These are phyloP conservation scores for Chalaropsis thielavioides DNA, from an alignment of 2,329 filamentous ascomycete genomes.

Conservation along the genomic window DNA sequence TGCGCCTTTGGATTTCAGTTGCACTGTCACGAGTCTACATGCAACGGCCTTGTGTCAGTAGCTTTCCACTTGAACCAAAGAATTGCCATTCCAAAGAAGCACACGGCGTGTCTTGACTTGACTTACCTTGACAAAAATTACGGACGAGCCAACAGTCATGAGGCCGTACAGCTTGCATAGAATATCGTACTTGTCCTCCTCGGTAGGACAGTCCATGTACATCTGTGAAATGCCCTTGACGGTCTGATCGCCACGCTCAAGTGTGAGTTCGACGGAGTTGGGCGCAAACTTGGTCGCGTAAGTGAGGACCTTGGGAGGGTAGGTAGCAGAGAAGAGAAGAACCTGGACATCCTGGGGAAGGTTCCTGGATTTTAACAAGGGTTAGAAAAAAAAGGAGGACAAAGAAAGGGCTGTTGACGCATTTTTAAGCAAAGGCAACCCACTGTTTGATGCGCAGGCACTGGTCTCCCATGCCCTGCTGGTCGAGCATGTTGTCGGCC, in stretches of 20 bases:
- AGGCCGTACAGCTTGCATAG: constrained; percentile 88
- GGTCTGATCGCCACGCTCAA: constrained; percentile 81
- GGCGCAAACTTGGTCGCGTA: constrained; percentile 80
- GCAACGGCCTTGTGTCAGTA: background rate
- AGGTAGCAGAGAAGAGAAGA: constrained; percentile 88
- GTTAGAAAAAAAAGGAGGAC: background rate
- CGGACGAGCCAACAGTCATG: constrained; percentile 92
- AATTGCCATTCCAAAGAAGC: background rate
- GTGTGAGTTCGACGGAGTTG: constrained; percentile 69
- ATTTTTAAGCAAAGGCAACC: constrained; percentile 23
- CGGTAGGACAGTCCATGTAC: constrained; percentile 80
- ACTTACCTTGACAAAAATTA: constrained; percentile 85
- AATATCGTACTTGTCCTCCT: constrained; percentile 72
- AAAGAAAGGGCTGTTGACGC: background rate
- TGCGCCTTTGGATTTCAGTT: constrained; percentile 66
- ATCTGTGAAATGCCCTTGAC: constrained; percentile 96
- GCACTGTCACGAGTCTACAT: constrained; percentile 70
- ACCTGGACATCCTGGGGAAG: constrained; percentile 67
- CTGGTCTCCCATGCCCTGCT: constrained; percentile 88
- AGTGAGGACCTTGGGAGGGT: constrained; percentile 69
- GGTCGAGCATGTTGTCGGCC: constrained; percentile 97
- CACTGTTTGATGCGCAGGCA: constrained; percentile 79
- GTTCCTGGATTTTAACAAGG: constrained; percentile 35
- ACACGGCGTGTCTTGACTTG: background rate
- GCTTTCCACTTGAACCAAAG: background rate